Evolutionary conservation across 441 rosid genomes (phyloP).

Genomic region (Raphanus hybrid): DNA sequence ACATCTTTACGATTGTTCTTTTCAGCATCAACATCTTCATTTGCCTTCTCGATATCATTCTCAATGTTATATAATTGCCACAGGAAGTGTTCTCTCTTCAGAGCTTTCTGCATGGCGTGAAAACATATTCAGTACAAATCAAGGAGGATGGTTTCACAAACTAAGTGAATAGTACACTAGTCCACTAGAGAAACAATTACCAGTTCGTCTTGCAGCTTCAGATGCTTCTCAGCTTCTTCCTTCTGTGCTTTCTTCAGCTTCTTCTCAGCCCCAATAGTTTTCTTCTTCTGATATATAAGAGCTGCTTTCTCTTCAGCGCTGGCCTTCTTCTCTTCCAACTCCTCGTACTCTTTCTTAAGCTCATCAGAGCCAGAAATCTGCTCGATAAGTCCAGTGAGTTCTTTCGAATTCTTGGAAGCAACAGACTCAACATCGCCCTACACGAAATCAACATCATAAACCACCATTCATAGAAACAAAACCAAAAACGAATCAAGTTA

Average conservation of each 20-base stretch:
- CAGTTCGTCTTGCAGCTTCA: slow-evolving; percentile 89
- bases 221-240: slow-evolving; percentile 98
- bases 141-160: neutral
- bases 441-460: slow-evolving; percentile 17
- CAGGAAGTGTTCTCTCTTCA: slow-evolving; percentile 84
- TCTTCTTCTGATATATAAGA: slow-evolving; percentile 83
- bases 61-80: slow-evolving; percentile 88
- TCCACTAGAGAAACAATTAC: slow-evolving; percentile 47
- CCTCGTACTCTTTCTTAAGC: slow-evolving; percentile 90
- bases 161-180: neutral
- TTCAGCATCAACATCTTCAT: slow-evolving; percentile 75
- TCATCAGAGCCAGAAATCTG: slow-evolving; percentile 98
- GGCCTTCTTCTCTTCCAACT: slow-evolving; percentile 76
- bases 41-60: slow-evolving; percentile 69
- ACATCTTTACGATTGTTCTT: slow-evolving; percentile 64
- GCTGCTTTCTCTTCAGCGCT: slow-evolving; percentile 89
- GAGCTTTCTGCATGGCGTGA: slow-evolving; percentile 64
- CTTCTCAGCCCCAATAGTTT: slow-evolving; percentile 82
- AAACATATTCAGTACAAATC: neutral
- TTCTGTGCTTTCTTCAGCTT: slow-evolving; percentile 98
- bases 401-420: slow-evolving; percentile 97
- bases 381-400: slow-evolving; percentile 89
- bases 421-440: slow-evolving; percentile 99
- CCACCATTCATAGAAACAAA: neutral
- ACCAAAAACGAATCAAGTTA: no score